Conservation (phyloP, 1,284 basidiomycete genomes). For the Stygiomarasmius scandens region DNA sequence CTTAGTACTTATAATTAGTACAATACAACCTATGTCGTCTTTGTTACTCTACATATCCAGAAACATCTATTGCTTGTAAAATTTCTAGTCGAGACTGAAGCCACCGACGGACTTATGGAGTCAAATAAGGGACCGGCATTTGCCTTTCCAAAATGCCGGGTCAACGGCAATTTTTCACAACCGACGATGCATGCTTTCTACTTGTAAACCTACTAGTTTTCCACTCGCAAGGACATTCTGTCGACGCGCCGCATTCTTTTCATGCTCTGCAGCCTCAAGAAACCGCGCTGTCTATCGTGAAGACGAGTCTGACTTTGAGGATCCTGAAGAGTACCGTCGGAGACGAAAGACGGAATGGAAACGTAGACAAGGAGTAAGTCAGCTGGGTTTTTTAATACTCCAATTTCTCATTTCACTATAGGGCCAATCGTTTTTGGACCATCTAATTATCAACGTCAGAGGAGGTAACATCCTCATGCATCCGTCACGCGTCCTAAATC, state of each 20-base stretch:
- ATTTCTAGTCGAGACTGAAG: too few relatives aligned
- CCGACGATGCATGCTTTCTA: not conserved
- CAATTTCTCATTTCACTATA: constrained; percentile 29
- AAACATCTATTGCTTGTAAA: too few relatives aligned
- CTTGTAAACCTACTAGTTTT: not conserved
- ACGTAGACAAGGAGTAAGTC: constrained; percentile 66
- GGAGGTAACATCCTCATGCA: constrained; percentile 52
- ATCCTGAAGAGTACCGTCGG: constrained; percentile 20
- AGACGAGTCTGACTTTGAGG: constrained; percentile 2
- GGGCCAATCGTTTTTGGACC: constrained; percentile 83
- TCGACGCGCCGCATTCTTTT: constrained; percentile 5
- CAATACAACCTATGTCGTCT: too few relatives aligned
- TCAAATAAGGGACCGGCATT: not conserved
- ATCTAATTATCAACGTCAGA: constrained; percentile 74
- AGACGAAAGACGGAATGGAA: constrained; percentile 74
- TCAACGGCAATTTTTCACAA: not conserved
- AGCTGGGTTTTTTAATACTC: not conserved
- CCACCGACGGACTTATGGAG: too few relatives aligned
- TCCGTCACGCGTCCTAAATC: constrained; percentile 9
- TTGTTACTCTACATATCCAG: too few relatives aligned
- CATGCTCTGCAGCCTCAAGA: not conserved
- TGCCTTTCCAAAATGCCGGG: not conserved
- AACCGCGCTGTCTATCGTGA: constrained; percentile 2
- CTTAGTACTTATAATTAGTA: too few relatives aligned
- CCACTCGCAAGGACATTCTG: not conserved